Conservation (phyloP, 23 red algal species). For the Gracilariopsis chorda region DNA sequence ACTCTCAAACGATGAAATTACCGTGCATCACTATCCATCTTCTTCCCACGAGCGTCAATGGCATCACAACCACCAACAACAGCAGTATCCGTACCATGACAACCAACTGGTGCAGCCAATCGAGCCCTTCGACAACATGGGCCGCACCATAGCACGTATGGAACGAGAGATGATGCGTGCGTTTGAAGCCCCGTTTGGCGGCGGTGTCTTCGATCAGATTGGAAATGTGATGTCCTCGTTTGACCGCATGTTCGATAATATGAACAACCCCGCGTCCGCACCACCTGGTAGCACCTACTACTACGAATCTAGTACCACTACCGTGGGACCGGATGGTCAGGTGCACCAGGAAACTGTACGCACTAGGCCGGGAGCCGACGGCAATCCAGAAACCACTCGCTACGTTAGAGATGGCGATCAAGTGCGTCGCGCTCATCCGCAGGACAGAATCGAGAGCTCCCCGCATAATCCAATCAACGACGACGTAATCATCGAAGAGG, state of each 20-base stretch:
- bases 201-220: background rate
- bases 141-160: background rate
- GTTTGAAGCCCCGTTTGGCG: slow-evolving; percentile 39
- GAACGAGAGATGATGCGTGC: background rate
- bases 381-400: background rate
- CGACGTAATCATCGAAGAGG: slow-evolving; percentile 46
- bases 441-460: background rate
- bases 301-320: slow-evolving; percentile 40
- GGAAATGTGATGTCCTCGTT: slow-evolving; percentile 28
- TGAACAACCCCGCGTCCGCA: background rate
- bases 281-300: background rate
- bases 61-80: background rate
- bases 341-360: slow-evolving; percentile 45
- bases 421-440: background rate
- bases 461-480: background rate
- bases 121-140: background rate
- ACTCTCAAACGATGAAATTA: background rate
- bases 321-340: slow-evolving; percentile 43
- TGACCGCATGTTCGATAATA: slow-evolving; percentile 27
- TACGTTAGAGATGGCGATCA: slow-evolving; percentile 38
- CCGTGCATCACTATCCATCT: background rate
- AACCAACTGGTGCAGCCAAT: background rate
- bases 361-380: slow-evolving; percentile 11
- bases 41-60: background rate
- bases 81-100: background rate